These are phyloP conservation scores for Boletus patriciae DNA, from an alignment of 768 basidiomycete species.

Conservation along the genomic window DNA sequence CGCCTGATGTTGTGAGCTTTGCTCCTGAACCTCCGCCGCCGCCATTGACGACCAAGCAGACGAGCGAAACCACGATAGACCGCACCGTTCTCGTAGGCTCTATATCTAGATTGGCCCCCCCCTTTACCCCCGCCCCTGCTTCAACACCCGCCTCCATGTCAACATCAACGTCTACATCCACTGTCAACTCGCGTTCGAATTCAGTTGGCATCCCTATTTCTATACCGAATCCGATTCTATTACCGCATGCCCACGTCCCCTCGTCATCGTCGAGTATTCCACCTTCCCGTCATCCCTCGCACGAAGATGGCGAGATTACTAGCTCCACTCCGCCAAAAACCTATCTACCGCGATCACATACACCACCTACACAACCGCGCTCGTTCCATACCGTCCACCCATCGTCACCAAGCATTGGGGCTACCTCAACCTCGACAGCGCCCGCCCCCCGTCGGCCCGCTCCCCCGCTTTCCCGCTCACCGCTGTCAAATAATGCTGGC, in stretches of 20 bases:
- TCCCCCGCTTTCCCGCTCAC: slow-evolving; percentile 34
- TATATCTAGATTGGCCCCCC: neutral
- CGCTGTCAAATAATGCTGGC: slow-evolving; percentile 23
- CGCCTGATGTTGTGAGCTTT: slow-evolving; percentile 27
- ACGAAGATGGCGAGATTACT: slow-evolving; percentile 55
- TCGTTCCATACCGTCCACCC: slow-evolving; percentile 38
- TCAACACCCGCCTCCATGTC: slow-evolving; percentile 19
- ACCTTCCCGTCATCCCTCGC: slow-evolving; percentile 36
- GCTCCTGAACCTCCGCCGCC: slow-evolving; percentile 35
- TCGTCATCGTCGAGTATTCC: slow-evolving; percentile 11
- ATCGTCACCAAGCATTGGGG: slow-evolving; percentile 25
- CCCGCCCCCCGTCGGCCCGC: slow-evolving; percentile 31
- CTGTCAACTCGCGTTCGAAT: slow-evolving; percentile 26
- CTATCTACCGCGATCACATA: slow-evolving; percentile 41
- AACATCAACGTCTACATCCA: slow-evolving; percentile 25
- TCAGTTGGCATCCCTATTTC: slow-evolving; percentile 20
- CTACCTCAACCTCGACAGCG: slow-evolving; percentile 22
- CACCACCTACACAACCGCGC: slow-evolving; percentile 50
- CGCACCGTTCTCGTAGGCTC: neutral
- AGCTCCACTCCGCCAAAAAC: slow-evolving; percentile 38
- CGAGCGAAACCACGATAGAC: slow-evolving; percentile 15
- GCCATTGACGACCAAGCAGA: slow-evolving; percentile 29
- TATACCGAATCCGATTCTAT: slow-evolving; percentile 2
- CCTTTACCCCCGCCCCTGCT: slow-evolving; percentile 9
- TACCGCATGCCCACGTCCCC: neutral